phyloP scores from a whole-genome alignment of 2,329 filamentous ascomycete genomes.

The Penicillium sp. region DNA sequence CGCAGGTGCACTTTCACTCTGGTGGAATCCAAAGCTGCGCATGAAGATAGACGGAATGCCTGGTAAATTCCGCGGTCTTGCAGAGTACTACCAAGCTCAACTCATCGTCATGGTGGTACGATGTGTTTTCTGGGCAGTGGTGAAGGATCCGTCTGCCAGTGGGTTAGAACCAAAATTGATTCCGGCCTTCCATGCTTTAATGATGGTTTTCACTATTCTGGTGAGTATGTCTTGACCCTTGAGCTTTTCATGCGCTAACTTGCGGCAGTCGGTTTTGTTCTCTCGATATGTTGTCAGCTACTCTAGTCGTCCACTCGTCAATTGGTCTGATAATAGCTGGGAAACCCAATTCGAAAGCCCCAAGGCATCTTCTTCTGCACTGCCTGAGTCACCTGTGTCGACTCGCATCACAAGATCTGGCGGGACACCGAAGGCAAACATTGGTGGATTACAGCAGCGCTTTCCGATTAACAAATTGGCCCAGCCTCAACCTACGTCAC shows the following conservation, averaged over 20 bases:
- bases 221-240: constrained; percentile 26
- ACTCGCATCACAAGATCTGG: constrained; percentile 12
- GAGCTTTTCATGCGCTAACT: constrained; percentile 21
- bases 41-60: constrained; percentile 44
- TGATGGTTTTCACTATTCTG: constrained; percentile 42
- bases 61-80: constrained; percentile 44
- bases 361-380: constrained; percentile 19
- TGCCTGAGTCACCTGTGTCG: constrained; percentile 15
- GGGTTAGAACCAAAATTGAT: constrained; percentile 32
- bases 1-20: constrained; percentile 46
- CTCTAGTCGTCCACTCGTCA: constrained; percentile 44
- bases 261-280: constrained; percentile 36
- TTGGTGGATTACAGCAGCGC: constrained; percentile 21
- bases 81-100: constrained; percentile 50
- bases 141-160: constrained; percentile 41
- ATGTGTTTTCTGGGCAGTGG: constrained; percentile 46
- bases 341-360: constrained; percentile 26
- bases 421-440: constrained; percentile 16
- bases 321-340: constrained; percentile 42
- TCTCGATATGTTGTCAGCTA: constrained; percentile 42
- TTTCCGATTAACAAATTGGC: constrained; percentile 47
- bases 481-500: constrained; percentile 26
- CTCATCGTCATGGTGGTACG: constrained; percentile 47
- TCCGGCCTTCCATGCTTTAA: constrained; percentile 41
- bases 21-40: constrained; percentile 52